Conservation (phyloP, 225 moss, liverwort and hornwort species). For the Ulota crispa region DNA sequence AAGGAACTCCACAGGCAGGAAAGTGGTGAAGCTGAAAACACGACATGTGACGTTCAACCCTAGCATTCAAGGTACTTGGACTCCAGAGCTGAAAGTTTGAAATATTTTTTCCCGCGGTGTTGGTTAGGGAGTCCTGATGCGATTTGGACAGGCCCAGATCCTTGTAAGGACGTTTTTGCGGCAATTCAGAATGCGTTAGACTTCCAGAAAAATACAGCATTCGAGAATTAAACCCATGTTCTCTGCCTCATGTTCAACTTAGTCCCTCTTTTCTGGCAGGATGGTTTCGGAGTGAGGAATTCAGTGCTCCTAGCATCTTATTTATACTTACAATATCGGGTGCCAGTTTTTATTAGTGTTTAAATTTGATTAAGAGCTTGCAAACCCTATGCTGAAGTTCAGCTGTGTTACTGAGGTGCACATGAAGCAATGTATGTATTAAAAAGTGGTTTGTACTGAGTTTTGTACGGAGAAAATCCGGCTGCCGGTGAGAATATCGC, state of each 20-base stretch:
- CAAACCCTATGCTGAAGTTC: neutral
- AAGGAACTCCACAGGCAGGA: constrained; percentile 86
- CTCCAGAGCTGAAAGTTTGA: constrained; percentile 54
- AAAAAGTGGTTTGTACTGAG: neutral
- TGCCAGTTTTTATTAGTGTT: neutral
- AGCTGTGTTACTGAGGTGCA: neutral
- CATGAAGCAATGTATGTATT: neutral
- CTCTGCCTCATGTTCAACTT: neutral
- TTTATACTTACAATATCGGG: neutral
- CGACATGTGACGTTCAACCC: constrained; percentile 92
- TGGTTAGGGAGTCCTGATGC: neutral
- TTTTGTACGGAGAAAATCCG: neutral
- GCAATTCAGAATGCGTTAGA: neutral
- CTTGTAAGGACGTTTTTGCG: neutral
- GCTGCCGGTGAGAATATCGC: neutral
- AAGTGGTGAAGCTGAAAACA: constrained; percentile 92
- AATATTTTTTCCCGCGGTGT: neutral
- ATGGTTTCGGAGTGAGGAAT: neutral
- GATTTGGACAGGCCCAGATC: neutral
- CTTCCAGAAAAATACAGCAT: neutral
- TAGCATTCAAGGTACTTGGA: constrained; percentile 91
- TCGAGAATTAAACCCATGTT: neutral
- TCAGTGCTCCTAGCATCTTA: neutral
- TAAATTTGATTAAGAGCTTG: neutral
- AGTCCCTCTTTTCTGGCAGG: neutral